phyloP scores from a whole-genome alignment of 2,329 filamentous ascomycete genomes.

The Colletotrichum nymphaeae region DNA sequence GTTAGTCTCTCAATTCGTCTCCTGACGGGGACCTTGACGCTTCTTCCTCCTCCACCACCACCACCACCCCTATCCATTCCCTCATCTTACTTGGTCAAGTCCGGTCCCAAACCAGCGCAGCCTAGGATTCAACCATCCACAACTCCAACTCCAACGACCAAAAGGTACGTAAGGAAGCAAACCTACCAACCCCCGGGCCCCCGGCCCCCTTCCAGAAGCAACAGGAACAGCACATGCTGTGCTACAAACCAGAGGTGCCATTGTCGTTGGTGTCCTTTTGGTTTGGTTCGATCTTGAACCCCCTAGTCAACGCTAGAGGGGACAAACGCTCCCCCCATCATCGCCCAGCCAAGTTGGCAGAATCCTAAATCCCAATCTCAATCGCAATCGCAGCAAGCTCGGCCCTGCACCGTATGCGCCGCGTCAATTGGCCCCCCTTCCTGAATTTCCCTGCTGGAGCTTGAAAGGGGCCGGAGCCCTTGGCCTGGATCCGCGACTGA shows the following conservation, averaged over 20 bases:
- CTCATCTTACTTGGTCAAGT: constrained; percentile 21
- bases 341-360: not conserved
- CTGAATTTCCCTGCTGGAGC: not conserved
- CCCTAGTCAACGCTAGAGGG: not conserved
- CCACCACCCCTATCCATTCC: constrained; percentile 3
- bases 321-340: not conserved
- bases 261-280: not conserved
- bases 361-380: not conserved
- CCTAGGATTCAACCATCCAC: constrained; percentile 12
- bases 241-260: not conserved
- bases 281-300: not conserved
- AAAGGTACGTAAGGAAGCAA: not conserved
- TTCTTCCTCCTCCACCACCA: not conserved
- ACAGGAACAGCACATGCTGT: not conserved
- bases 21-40: not conserved
- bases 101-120: constrained; percentile 15
- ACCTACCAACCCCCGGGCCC: not conserved
- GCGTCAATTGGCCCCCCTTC: constrained; percentile 23
- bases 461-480: constrained; percentile 16
- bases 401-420: constrained; percentile 13
- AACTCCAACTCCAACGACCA: not conserved
- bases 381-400: constrained; percentile 23
- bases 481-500: constrained; percentile 31
- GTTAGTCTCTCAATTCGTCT: not conserved
- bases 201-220: not conserved